Evolutionary conservation across 2,329 filamentous ascomycete genomes (phyloP), one percentile per base, ranked within the genome.

Genomic region (Elsinoe fawcettii): DNA sequence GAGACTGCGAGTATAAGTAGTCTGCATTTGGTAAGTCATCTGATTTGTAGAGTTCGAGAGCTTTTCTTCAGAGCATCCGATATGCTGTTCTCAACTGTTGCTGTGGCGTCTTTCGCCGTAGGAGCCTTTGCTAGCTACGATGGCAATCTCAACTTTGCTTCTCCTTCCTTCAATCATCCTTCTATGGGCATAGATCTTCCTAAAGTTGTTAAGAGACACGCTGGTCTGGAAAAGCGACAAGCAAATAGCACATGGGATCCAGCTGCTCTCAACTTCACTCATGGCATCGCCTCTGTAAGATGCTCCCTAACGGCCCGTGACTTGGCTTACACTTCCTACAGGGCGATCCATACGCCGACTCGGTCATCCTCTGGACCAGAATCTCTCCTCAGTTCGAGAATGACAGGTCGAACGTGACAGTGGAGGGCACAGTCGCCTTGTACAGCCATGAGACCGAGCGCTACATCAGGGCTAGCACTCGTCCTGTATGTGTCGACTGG

Each of bases 401-500:
- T 51, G 74, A 74, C 44, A 63, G 67, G 43, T 71, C 68, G 56
- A 76, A 77, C 58, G 61, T 68, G 2, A 77, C 83, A 3, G 78
- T 83, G 16, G 80, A 78, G 25, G 81, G 86, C n/a, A 72, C 72
- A 51, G 77, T 75, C 0, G 75, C 76, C 8, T 64, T 81, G 6
- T 81, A 77, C 66, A 75, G 76, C 60, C 78, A 83, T 75, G 63
- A 74, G 73, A 77, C 81, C 70, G 34, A 79, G 60, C 64, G 70
- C 5, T 47, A 34, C 54, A 34, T 46, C 39, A 22, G 41, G 5
- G 72, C 77, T 3, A 82, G 78, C 18, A 81, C 76, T 60, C 74
- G 81, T 5, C 84, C 86, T 0, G 76, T 88, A 30, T 90, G 86
- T 63, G 77, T 89, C 0, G 76, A 84, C 36, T 90, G 82, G 75